Evolutionary conservation across 768 basidiomycete species (phyloP), one percentile per base, ranked within the genome.

Genomic region (Cystobasidium onofrii): DNA sequence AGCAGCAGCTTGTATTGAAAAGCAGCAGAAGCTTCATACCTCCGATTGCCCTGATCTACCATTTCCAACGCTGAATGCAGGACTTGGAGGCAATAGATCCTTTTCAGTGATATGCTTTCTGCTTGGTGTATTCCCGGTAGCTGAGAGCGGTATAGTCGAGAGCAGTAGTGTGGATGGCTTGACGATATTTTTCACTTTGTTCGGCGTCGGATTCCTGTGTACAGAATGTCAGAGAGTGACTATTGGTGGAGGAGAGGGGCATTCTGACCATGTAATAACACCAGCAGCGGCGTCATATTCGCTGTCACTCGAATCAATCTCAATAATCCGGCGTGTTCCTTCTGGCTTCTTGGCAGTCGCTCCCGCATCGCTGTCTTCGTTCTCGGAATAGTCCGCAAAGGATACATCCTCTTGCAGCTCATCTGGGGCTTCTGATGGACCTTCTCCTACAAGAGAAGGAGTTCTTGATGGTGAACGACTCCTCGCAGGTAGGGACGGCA

Each of bases 361-460:
- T 18, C 10, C 65, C 17, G 43, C n/a, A 43, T 50, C 29, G 17
- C 25, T 39, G 18, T 20, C 31, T 3, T 67, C 65, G 10, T 34
- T 41, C 12, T 18, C 39, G 27, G 65, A 67, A 52, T 67, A 67
- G 44, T 67, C 65, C 12, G 65, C 65, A 27, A 67, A 67, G 18
- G 65, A 67, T 3, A 67, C 12, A 10, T 67, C 65, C 9, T 67
- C 65, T 15, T 43, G 17, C 15, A 29, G 25, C 29, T 31, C 27
- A 17, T 67, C 17, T 39, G 17, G 9, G 6, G 7, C 63, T 27
- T 4, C 39, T 2, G 33, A 39, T n/a, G 33, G 33, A 6, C 18
- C 29, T 23, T 27, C 43, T 12, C 20, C 20, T 9, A 44, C 4
- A 33, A 43, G 34, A 41, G 43, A 43, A 20, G 57, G 57, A 12